Conservation (phyloP, 2,329 filamentous ascomycete genomes). For the Chrysoporthe austroafricana region DNA sequence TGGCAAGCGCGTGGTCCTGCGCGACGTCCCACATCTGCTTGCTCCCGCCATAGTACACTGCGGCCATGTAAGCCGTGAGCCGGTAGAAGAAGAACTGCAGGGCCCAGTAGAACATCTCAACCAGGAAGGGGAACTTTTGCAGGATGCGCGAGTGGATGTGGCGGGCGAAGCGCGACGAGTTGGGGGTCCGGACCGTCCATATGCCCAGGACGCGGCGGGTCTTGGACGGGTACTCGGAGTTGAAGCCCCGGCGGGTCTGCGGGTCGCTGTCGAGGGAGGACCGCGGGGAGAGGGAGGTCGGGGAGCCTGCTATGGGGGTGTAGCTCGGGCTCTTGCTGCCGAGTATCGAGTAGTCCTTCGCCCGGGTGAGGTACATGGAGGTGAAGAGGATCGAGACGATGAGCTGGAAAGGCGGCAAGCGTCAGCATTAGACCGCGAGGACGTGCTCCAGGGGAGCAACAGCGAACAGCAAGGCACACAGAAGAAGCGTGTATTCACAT, state of each 20-base stretch:
- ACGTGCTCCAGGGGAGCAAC: no score
- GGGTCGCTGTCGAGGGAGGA: conserved; percentile 29
- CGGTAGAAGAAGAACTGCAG: conserved; percentile 68
- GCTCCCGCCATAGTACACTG: conserved; percentile 52
- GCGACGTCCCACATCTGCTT: conserved; percentile 48
- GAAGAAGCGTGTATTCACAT: conserved; percentile 24
- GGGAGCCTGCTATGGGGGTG: conserved; percentile 21
- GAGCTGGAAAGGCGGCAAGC: conserved; percentile 33
- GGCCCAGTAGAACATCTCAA: conserved; percentile 77
- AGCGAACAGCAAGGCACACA: no score
- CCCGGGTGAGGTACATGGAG: conserved; percentile 43
- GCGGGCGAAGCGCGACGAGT: conserved; percentile 60
- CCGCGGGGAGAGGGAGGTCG: conserved; percentile 27
- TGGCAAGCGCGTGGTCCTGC: conserved; percentile 46
- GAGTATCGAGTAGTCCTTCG: conserved; percentile 42
- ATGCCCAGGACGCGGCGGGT: conserved; percentile 36
- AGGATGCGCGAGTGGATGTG: conserved; percentile 63
- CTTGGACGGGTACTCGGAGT: conserved; percentile 36
- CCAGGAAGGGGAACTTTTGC: conserved; percentile 68
- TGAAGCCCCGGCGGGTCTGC: conserved; percentile 29
- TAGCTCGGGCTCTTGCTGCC: conserved; percentile 25
- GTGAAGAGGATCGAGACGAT: conserved; percentile 43
- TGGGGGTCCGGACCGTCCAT: conserved; percentile 50
- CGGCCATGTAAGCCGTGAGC: conserved; percentile 57
- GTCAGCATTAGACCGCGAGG: neutral